These are phyloP conservation scores for Polychaeton citri DNA, from an alignment of 2,329 filamentous ascomycete genomes.

Conservation along the genomic window DNA sequence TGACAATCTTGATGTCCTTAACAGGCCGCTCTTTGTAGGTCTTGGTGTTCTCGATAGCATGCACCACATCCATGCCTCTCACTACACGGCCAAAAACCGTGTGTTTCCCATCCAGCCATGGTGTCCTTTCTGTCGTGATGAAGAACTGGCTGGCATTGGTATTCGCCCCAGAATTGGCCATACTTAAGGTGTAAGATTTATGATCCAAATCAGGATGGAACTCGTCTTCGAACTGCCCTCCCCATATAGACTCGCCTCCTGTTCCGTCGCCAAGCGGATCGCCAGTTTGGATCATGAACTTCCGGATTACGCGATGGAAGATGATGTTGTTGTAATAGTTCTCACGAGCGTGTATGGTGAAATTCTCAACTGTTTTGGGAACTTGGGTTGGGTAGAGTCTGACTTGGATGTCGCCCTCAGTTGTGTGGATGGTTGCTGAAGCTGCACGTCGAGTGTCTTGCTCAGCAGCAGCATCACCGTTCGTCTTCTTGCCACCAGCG, in stretches of 20 bases:
- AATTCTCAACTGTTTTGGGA: constrained; percentile 93
- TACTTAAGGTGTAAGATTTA: constrained; percentile 88
- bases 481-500: constrained; percentile 29
- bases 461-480: constrained; percentile 39
- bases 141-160: constrained; percentile 98
- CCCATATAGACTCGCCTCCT: constrained; percentile 85
- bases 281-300: constrained; percentile 94
- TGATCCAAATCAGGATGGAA: constrained; percentile 73
- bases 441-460: constrained; percentile 62
- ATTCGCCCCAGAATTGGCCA: constrained; percentile 93
- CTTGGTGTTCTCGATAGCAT: constrained; percentile 84
- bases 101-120: constrained; percentile 92
- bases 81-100: constrained; percentile 89
- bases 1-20: constrained; percentile 95
- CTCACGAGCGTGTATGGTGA: constrained; percentile 76
- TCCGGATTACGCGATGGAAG: constrained; percentile 92
- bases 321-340: constrained; percentile 97
- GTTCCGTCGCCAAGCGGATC: constrained; percentile 82
- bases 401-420: constrained; percentile 83
- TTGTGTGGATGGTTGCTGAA: constrained; percentile 79
- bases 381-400: constrained; percentile 86
- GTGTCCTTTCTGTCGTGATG: constrained; percentile 93
- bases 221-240: constrained; percentile 83
- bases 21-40: constrained; percentile 88
- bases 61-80: constrained; percentile 83